Evolutionary conservation across 352 stramenopile genomes (phyloP).

Genomic region (Globisporangium carolinianum): DNA sequence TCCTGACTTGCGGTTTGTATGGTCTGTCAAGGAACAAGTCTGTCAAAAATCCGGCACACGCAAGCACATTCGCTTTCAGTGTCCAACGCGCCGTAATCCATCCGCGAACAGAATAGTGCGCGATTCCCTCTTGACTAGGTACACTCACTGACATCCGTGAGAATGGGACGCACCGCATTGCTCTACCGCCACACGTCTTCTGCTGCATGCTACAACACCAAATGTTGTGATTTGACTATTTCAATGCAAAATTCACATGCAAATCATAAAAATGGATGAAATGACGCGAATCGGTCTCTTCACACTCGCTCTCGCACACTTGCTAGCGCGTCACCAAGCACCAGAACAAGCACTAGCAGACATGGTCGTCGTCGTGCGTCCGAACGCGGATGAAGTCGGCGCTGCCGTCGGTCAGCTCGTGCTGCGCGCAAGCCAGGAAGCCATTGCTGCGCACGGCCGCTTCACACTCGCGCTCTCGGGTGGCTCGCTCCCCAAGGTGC

Average conservation of each 20-base stretch:
- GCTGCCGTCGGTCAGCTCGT: constrained; percentile 54
- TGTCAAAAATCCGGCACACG: neutral
- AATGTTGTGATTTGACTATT: no score
- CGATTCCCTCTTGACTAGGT: no score
- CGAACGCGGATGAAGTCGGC: constrained; percentile 54
- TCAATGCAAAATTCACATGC: no score
- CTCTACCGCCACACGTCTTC: no score
- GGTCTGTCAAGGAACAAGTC: neutral
- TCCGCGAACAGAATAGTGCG: no score
- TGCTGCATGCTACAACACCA: no score
- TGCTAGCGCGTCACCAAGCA: neutral
- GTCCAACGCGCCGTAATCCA: neutral
- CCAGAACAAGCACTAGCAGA: constrained; percentile 10
- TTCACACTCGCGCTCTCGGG: constrained; percentile 87
- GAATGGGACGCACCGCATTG: no score
- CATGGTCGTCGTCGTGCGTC: constrained; percentile 54
- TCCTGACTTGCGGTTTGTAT: neutral
- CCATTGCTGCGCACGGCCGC: constrained; percentile 45
- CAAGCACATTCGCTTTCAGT: neutral
- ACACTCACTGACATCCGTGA: no score
- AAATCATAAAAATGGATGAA: no score
- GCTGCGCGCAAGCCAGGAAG: constrained; percentile 50
- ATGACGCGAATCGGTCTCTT: constrained; percentile 1
- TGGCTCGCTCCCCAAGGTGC: constrained; percentile 76
- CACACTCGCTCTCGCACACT: neutral